Evolutionary conservation across 306 rosid genomes (phyloP), one percentile per base, ranked within the genome.

Genomic region (Citrullus amarus): DNA sequence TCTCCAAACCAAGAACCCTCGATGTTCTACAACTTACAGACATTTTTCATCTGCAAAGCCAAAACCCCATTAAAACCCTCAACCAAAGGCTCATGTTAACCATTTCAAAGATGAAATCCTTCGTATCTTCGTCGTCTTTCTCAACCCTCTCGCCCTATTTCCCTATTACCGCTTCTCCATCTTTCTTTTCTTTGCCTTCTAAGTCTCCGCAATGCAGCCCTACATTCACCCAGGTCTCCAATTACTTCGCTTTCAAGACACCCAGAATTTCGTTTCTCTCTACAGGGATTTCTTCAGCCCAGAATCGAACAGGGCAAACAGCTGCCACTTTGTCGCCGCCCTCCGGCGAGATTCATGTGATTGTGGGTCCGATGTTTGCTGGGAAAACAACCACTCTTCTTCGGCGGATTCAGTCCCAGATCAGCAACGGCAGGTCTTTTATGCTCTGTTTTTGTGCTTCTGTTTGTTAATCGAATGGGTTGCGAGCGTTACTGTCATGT

Each of bases 291-390:
- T 74, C 32, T 83, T 71, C 80, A 41, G 36, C 70, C 77, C 92
- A 82, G 32, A 84, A 43, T 78, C 87, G 81, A 80, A 79, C 50
- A 69, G 10, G 81, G 65, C 88, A 85, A 60, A 79, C 70, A 57
- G 88, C 71, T 25, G 83, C 79, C 15, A 46, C 88, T 79, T 86
- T 39, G 1, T 78, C 87, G n/a, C 73, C 62, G 56, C 34, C 79
- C 5, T 69, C 92, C 10, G 97, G 97, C 48, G 92, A 95, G 86
- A 84, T 92, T 85, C 97, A 95, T 80, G 96, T 92, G 58, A 86
- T 95, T 36, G 85, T 92, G 59, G 97, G 99, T 8, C 97, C 99
- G 36, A 92, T 95, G 97, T 95, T 92, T 79, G 96, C 97, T 34
- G 97, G 99, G 34, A 92, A 95, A 78, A 87, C 97, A 18, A 90